phyloP scores from a whole-genome alignment of 768 basidiomycete genomes.

The Amanita jacksonii region DNA sequence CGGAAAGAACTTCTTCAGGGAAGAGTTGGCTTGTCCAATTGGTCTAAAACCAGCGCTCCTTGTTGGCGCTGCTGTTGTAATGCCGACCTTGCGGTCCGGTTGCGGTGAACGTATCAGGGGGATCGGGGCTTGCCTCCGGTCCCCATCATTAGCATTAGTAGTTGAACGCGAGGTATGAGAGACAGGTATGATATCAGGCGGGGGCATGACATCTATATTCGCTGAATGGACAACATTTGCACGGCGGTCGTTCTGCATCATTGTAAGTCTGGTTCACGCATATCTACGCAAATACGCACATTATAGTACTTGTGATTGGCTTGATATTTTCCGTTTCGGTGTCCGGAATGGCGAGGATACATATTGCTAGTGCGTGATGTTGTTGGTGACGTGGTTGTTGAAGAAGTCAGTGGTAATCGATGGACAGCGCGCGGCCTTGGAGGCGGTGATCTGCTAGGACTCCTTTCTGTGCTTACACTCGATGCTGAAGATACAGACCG shows the following conservation, averaged over 20 bases:
- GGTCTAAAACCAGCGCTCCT: constrained; percentile 58
- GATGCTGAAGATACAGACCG: constrained; percentile 47
- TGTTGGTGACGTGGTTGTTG: constrained; percentile 28
- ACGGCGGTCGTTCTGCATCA: constrained; percentile 6
- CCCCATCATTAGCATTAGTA: constrained; percentile 1
- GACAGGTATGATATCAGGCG: constrained; percentile 9
- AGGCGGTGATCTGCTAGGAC: constrained; percentile 45
- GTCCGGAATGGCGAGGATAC: constrained; percentile 5
- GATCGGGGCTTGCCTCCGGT: background rate
- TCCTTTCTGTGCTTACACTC: constrained; percentile 47
- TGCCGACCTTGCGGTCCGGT: background rate
- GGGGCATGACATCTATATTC: constrained; percentile 22
- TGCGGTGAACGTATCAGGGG: background rate
- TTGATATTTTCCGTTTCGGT: constrained; percentile 26
- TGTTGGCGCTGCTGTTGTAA: constrained; percentile 9
- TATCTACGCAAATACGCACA: constrained; percentile 13
- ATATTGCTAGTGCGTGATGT: constrained; percentile 22
- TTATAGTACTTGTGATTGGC: constrained; percentile 28
- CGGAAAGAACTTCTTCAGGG: constrained; percentile 76
- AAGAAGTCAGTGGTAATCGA: constrained; percentile 39
- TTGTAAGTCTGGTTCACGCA: background rate
- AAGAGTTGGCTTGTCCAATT: constrained; percentile 44
- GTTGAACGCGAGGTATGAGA: constrained; percentile 7
- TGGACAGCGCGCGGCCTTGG: constrained; percentile 48
- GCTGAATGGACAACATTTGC: background rate